Evolutionary conservation across 2,329 filamentous ascomycete genomes (phyloP).

Genomic region (Ophiostoma ips): DNA sequence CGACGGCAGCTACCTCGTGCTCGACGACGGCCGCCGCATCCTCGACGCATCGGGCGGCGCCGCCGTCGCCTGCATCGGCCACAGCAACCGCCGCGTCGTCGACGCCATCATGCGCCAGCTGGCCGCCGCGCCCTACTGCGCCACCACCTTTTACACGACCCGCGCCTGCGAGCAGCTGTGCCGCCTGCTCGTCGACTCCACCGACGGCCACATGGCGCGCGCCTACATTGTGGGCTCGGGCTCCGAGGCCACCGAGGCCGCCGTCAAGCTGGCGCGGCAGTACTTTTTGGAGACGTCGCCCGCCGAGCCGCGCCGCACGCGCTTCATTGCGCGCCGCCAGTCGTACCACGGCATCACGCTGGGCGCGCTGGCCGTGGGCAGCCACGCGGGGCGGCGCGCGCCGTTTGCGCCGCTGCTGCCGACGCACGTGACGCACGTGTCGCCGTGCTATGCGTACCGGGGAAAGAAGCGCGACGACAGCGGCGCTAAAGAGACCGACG

Average conservation of each 20-base stretch:
- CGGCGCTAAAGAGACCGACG: constrained; percentile 37
- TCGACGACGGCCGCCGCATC: constrained; percentile 27
- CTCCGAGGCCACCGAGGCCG: constrained; percentile 52
- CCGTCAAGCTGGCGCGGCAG: constrained; percentile 49
- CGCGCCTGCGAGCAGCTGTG: constrained; percentile 27
- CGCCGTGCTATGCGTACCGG: constrained; percentile 53
- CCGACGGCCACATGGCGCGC: constrained; percentile 23
- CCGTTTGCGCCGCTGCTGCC: constrained; percentile 50
- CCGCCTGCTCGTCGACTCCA: constrained; percentile 23
- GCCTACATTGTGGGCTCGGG: constrained; percentile 28
- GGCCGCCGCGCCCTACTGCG: constrained; percentile 27
- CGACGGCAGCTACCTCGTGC: constrained; percentile 24
- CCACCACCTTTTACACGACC: constrained; percentile 29
- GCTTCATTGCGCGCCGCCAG: constrained; percentile 52
- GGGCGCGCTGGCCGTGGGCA: constrained; percentile 50
- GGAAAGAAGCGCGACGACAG: constrained; percentile 19
- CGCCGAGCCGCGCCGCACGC: constrained; percentile 39
- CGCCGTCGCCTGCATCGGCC: constrained; percentile 33
- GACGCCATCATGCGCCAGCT: constrained; percentile 28
- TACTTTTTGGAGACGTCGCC: constrained; percentile 45
- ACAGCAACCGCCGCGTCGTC: constrained; percentile 27
- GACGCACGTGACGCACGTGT: constrained; percentile 44
- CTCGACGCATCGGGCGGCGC: constrained; percentile 33
- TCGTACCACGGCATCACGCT: constrained; percentile 64
- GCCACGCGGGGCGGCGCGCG: constrained; percentile 44